Evolutionary conservation across 2,329 filamentous ascomycete genomes (phyloP).

Genomic region (Coniochaeta sp.): DNA sequence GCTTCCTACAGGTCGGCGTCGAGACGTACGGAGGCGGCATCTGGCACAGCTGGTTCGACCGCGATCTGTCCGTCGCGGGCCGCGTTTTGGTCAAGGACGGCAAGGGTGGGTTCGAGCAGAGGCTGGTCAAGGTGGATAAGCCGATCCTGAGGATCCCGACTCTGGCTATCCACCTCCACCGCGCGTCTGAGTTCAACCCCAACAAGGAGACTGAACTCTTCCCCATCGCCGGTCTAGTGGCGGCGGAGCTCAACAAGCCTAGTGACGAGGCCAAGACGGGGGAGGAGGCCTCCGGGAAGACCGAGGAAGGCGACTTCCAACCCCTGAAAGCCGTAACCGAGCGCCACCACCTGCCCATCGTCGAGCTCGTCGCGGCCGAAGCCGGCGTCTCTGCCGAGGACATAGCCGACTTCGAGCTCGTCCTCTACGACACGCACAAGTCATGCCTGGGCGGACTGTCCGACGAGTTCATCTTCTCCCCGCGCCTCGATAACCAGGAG

Average conservation of each 20-base stretch:
- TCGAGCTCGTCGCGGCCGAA: constrained; percentile 78
- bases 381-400: constrained; percentile 63
- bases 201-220: constrained; percentile 97
- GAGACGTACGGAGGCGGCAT: constrained; percentile 96
- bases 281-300: constrained; percentile 30
- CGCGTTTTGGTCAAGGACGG: constrained; percentile 72
- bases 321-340: constrained; percentile 72
- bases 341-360: constrained; percentile 81
- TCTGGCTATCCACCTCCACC: constrained; percentile 87
- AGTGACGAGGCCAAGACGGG: constrained; percentile 35
- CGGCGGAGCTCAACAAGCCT: constrained; percentile 79
- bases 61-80: constrained; percentile 85
- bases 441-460: constrained; percentile 81
- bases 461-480: constrained; percentile 92
- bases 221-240: constrained; percentile 81
- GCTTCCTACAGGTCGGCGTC: constrained; percentile 89
- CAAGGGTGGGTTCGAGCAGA: constrained; percentile 70
- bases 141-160: constrained; percentile 90
- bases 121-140: constrained; percentile 82
- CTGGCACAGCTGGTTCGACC: constrained; percentile 98
- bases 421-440: constrained; percentile 95
- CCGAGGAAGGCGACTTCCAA: constrained; percentile 49
- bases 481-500: constrained; percentile 90
- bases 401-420: constrained; percentile 87
- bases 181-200: constrained; percentile 77